Evolutionary conservation across 257 asterid genomes (phyloP), one percentile per base, ranked within the genome.

Genomic region (Gentiana macrophylla): DNA sequence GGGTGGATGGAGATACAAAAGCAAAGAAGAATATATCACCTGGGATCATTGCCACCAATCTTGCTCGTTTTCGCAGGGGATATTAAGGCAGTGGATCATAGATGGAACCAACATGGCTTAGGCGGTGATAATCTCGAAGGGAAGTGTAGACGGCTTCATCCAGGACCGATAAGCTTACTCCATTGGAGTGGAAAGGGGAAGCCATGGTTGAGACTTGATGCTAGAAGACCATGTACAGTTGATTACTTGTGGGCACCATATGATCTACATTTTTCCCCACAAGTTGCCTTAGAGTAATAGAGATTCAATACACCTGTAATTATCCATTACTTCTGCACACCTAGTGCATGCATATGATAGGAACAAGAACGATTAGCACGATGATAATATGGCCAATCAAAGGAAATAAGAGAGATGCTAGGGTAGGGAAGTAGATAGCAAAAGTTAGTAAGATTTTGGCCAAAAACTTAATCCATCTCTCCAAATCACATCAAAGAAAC

Each of bases 161-260:
- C 93, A 3, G 96, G 96, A n/a, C 82, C 96, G 1, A 82, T 87
- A 32, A 84, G 96, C 76, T 77, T 87, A n/a, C 69, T 87, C 47
- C 94, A 87, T 70, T 87, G 96, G 96, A 87, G 96, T 37, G 96
- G 96, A 4, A 87, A 82, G 72, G 96, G 96, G 15, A 87, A 87
- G 61, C 96, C 94, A 4, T 87, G 96, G 96, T 62, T 87, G 68
- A 82, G 96, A 49, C 32, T 87, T 61, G 96, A 84, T 70, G 71
- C 94, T 0, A 62, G 94, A 69, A 77, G 70, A 61, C 86, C 94
- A 0, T 87, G 96, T 77, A 73, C 80, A 1, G 84, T 87, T 2
- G 94, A 87, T 67, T 79, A 80, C 50, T 37, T 87, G 13, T 87
- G 94, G 94, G 93, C 94, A 7, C 96, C 94, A 0, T 87, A 87